Evolutionary conservation across 1,284 basidiomycete genomes (phyloP).

Genomic region (Ceratobasidium sp.): DNA sequence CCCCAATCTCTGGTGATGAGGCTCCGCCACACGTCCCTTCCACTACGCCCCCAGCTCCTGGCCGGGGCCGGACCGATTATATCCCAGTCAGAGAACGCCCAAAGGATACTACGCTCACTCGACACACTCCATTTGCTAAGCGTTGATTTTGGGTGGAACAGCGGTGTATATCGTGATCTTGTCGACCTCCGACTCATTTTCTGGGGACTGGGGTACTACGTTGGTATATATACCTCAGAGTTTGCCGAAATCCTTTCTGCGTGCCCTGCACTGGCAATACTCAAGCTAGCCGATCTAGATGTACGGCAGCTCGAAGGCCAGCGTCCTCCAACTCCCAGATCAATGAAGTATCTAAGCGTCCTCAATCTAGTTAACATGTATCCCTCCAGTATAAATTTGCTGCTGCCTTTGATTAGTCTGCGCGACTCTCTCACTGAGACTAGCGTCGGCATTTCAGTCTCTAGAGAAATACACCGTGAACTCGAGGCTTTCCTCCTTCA

Average conservation of each 20-base stretch:
- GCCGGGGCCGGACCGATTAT: not conserved
- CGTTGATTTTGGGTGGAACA: not conserved
- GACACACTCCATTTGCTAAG: not conserved
- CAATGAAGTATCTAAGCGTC: not conserved
- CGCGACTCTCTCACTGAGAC: not conserved
- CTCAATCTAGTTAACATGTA: not conserved
- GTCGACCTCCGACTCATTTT: not conserved
- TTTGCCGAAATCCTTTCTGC: not conserved
- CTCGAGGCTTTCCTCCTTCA: too few species aligned
- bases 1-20: not conserved
- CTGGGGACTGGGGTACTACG: not conserved
- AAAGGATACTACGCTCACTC: not conserved
- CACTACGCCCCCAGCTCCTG: not conserved
- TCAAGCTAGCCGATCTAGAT: not conserved
- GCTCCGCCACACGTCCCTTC: too few species aligned
- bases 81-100: not conserved
- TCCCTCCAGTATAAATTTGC: too few species aligned
- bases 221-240: not conserved
- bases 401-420: slow-evolving; percentile 9
- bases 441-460: not conserved
- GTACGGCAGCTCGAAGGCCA: not conserved
- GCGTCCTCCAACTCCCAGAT: too few species aligned
- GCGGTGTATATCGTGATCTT: slow-evolving; percentile 12
- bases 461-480: not conserved
- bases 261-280: not conserved